phyloP scores from a whole-genome alignment of 192 early-diverging fungal genomes.

The Thoreauomyces humboldtii region DNA sequence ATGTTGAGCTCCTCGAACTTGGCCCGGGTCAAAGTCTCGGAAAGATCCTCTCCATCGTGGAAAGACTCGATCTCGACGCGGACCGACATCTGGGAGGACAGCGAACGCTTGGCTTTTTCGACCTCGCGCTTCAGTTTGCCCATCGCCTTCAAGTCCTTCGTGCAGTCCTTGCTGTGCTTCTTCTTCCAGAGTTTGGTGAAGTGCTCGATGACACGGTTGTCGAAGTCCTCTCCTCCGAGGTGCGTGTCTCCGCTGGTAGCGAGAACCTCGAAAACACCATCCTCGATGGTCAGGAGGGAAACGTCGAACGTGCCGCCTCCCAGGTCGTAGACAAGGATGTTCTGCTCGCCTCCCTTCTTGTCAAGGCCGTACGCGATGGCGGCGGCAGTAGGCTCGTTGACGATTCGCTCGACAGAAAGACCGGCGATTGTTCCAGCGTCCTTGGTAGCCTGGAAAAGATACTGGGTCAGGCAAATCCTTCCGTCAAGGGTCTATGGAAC shows the following conservation, averaged over 20 bases:
- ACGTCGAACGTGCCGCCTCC: conserved; percentile 98
- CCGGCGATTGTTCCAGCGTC: conserved; percentile 85
- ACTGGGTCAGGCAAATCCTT: no score
- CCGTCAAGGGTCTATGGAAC: no score
- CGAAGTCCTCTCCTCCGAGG: conserved; percentile 95
- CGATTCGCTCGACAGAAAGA: conserved; percentile 79
- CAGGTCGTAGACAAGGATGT: conserved; percentile 95
- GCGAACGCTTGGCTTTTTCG: conserved; percentile 95
- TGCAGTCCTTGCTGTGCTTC: conserved; percentile 79
- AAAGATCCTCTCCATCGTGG: conserved; percentile 82
- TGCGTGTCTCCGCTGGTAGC: conserved; percentile 93
- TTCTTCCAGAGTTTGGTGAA: conserved; percentile 92
- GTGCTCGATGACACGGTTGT: conserved; percentile 91
- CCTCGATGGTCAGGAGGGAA: conserved; percentile 91
- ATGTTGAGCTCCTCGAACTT: conserved; percentile 96
- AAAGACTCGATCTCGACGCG: conserved; percentile 93
- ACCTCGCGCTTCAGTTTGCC: conserved; percentile 92
- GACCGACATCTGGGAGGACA: conserved; percentile 90
- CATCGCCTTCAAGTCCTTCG: conserved; percentile 84
- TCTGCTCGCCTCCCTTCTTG: conserved; percentile 82
- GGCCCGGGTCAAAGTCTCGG: conserved; percentile 91
- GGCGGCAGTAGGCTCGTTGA: conserved; percentile 92
- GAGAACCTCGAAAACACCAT: conserved; percentile 95
- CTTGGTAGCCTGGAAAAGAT: conserved; percentile 94
- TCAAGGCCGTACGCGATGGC: conserved; percentile 97